Base-by-base conservation (phyloP, 2,329 filamentous ascomycete species). In the Alternaria viburni region DNA sequence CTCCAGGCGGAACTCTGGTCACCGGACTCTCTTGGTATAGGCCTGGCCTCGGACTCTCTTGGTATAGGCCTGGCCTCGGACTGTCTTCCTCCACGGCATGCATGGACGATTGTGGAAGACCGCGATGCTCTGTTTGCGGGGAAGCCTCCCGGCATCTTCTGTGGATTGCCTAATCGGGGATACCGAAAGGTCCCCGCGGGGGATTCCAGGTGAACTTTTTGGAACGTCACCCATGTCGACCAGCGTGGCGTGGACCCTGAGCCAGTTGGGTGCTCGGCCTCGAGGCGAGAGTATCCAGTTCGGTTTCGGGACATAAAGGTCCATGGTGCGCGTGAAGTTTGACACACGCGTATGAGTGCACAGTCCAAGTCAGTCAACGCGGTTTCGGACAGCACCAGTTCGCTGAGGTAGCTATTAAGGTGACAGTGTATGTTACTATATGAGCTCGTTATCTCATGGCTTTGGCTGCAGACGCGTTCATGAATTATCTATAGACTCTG, bases 81-180 rank as follows among this genome's bases (percentile, higher is more conserved):
- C 21, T 36, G 26, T 49, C 45, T 49, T 56, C 32, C 44, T 49
- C 36, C 41, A 46, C 43, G 13, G 47, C 54, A 55, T 47, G 54
- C 46, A 58, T 57, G 62, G 36, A 64, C 47, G 25, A 47, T 56
- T 32, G 45, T 41, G 57, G 61, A 32, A 62, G 54, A 64, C 47
- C 50, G 51, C 47, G 26, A 57, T 28, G 49, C 52, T 44, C 45
- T 46, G 54, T 68, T 69, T 69, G 68, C 68, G 68, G 68, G 68
- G 68, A 66, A 66, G 46, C 28, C 45, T 57, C 47, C 45, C 56
- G 62, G 56, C 51, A 60, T 60, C 55, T 57, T 62, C 59, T 57
- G 59, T 57, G 51, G 28, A 32, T 57, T 65, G 28, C 66, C 62
- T 26, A 41, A 63, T 67, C 55, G 44, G 66, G 66, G 30, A 69